Percentiles rank a stretch among this genome's conserved stretches.
Evolutionary conservation across 2,329 filamentous ascomycete genomes (phyloP).

Genomic region (Scedosporium aurantiacum): DNA sequence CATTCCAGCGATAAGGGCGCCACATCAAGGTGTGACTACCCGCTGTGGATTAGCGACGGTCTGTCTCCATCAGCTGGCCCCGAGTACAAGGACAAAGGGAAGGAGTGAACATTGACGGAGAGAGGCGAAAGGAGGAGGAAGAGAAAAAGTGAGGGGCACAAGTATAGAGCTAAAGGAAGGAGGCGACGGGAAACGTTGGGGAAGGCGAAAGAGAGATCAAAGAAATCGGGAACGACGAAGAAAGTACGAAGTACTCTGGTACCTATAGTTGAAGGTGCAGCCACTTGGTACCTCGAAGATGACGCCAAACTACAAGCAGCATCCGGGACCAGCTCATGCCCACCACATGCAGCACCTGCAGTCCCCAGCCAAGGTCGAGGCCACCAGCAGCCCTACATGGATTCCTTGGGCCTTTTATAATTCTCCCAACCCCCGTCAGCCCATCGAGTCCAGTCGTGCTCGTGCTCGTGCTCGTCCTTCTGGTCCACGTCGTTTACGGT

Average conservation of each 20-base stretch:
- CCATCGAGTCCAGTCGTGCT: neutral
- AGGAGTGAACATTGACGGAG: neutral
- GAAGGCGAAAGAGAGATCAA: neutral
- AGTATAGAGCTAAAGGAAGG: neutral
- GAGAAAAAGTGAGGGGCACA: neutral
- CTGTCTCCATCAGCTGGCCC: neutral
- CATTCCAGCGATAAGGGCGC: neutral
- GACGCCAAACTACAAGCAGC: neutral
- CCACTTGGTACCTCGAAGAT: neutral
- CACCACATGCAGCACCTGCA: neutral
- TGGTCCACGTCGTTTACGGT: neutral
- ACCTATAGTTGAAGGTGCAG: neutral
- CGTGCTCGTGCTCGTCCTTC: neutral
- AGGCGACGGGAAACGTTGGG: neutral
- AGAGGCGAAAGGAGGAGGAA: neutral
- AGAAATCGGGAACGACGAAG: neutral
- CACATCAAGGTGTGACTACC: neutral
- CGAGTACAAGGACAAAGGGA: neutral
- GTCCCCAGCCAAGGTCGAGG: neutral
- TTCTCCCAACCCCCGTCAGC: neutral
- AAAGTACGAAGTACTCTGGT: constrained; percentile 1
- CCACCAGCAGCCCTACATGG: neutral
- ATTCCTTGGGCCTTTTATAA: neutral
- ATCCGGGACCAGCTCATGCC: neutral
- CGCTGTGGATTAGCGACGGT: neutral